A percentile compares a stretch with the other conserved stretches of the same genome.
These are phyloP conservation scores for Coniochaeta ligniaria DNA, from an alignment of 2,329 filamentous ascomycete species.

Conservation along the genomic window DNA sequence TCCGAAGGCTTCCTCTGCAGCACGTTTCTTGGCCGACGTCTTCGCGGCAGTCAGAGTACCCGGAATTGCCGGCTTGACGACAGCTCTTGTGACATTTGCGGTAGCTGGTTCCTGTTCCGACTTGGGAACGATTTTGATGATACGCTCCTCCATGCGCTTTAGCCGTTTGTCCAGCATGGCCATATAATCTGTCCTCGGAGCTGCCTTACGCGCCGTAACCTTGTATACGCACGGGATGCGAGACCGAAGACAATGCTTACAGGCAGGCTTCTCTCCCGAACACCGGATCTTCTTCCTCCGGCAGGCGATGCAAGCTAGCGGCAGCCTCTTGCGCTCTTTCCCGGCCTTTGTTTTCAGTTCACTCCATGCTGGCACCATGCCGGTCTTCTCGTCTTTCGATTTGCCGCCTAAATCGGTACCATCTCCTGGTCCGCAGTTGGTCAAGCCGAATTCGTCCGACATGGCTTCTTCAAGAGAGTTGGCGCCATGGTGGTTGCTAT, in stretches of 20 bases:
- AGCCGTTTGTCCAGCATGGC: constrained; percentile 94
- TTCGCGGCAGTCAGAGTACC: constrained; percentile 42
- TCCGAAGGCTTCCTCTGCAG: constrained; percentile 81
- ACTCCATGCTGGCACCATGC: constrained; percentile 63
- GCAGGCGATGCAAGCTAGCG: constrained; percentile 91
- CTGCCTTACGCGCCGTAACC: constrained; percentile 87
- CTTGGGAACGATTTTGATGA: constrained; percentile 92
- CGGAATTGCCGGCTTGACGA: constrained; percentile 73
- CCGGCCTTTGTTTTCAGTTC: constrained; percentile 87
- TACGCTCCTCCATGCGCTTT: constrained; percentile 95
- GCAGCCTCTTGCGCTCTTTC: constrained; percentile 89
- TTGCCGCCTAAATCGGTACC: constrained; percentile 46
- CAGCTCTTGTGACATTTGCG: constrained; percentile 64
- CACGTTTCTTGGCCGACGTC: constrained; percentile 66
- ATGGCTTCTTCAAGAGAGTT: constrained; percentile 46
- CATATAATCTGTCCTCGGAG: constrained; percentile 96
- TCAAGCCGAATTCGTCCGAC: constrained; percentile 52
- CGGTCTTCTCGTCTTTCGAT: constrained; percentile 50
- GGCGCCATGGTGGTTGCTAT: constrained; percentile 32
- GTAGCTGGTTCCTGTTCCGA: constrained; percentile 63
- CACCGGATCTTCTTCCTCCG: constrained; percentile 96
- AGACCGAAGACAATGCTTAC: constrained; percentile 90
- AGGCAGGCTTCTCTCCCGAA: constrained; percentile 94
- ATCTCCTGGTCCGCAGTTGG: constrained; percentile 37
- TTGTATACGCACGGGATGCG: constrained; percentile 97